Evolutionary conservation across 495 filamentous ascomycete genomes (phyloP), one percentile per base, ranked within the genome.

Genomic region (Aspergillus funiculosus): DNA sequence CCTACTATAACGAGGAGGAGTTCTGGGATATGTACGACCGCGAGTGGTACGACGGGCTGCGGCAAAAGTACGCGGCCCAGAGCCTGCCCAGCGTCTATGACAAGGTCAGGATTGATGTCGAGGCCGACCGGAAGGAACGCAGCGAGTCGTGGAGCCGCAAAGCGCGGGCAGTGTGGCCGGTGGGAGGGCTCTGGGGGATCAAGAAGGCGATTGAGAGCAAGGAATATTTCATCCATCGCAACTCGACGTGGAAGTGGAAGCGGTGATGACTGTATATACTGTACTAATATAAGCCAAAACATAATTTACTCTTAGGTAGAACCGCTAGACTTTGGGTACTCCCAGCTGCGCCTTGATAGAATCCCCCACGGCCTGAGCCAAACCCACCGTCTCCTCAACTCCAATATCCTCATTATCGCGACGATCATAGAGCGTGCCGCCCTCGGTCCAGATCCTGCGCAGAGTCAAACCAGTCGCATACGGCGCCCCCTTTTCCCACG

Each of bases 401-500:
- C 60, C 65, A 43, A 88, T 68, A 18, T 71, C 41, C 7, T 66
- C 73, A 55, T 88, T 87, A 51, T 85, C 83, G 14, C 79, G 73
- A 62, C 78, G 69, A 6, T 72, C 72, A 58, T 88, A 87, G 43
- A 87, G 54, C 1, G 84, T 87, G 1, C 83, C 78, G 0, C 84
- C 84, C 55, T 85, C 77, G 0, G 77, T 74, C 83, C 83, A 86
- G 32, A 87, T 87, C 18, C 83, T 68, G 38, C 78, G 63, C 52
- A 86, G 63, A 0, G 84, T 85, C 27, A 71, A 61, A 1, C 57
- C 42, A 0, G 77, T 79, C n/a, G 82, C 80, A 15, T 52, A 21
- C 1, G 80, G 78, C 29, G 68, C 61, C 0, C 68, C 67, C 18
- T 67, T 60, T 18, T 71, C 74, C 78, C 79, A 85, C 1, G 72